Conservation (phyloP, 495 filamentous ascomycete species). For the Lepidopterella palustris region DNA sequence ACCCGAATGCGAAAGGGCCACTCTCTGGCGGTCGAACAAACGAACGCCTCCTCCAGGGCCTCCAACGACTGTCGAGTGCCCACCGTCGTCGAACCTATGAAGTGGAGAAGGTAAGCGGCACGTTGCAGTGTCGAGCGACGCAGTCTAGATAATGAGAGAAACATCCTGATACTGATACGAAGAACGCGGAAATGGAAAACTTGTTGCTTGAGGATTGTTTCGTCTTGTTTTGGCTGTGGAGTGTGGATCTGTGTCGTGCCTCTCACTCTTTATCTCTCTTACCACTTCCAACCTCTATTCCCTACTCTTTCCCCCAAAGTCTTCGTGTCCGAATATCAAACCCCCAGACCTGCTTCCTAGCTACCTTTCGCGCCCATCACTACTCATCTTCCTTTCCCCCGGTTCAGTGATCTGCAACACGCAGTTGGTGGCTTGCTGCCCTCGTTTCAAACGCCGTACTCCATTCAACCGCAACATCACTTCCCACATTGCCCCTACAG, state of each 20-base stretch:
- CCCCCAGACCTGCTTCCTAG: too few relatives aligned
- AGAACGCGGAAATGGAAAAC: neutral
- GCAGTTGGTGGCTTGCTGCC: too few relatives aligned
- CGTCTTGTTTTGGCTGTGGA: neutral
- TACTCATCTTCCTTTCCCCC: too few relatives aligned
- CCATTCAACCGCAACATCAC: too few relatives aligned
- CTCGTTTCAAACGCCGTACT: too few relatives aligned
- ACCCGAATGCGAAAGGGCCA: neutral
- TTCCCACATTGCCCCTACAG: too few relatives aligned
- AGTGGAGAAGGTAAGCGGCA: neutral
- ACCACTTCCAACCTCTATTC: too few relatives aligned
- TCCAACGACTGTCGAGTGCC: neutral
- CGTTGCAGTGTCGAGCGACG: neutral
- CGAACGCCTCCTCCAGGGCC: neutral
- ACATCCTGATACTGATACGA: too few relatives aligned
- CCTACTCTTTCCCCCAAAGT: too few relatives aligned
- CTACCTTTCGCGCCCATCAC: too few relatives aligned
- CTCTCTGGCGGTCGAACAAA: neutral
- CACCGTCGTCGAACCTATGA: neutral
- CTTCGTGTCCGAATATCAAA: too few relatives aligned
- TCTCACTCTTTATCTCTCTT: neutral
- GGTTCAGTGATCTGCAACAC: too few relatives aligned
- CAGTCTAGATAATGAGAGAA: neutral
- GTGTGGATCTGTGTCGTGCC: neutral
- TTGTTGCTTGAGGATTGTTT: neutral